Conservation (phyloP, 139 green algal species). For the Chlorella sp. region DNA sequence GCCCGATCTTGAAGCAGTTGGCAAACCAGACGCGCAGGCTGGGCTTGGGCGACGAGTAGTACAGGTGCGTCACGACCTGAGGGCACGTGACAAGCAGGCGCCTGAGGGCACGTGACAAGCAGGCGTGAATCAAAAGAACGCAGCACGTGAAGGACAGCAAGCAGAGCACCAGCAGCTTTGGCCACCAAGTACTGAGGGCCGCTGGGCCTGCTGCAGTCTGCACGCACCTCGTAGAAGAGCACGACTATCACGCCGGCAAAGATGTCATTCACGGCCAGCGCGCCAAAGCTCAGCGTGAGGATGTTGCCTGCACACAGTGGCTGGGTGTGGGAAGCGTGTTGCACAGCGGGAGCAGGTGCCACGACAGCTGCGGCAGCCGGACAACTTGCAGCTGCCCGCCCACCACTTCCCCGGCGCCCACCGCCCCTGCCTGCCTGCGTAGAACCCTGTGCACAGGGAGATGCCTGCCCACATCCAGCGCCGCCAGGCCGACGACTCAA, state of each 20-base stretch:
- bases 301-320: constrained; percentile 60
- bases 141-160: no score
- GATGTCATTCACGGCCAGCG: constrained; percentile 75
- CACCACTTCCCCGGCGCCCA: no score
- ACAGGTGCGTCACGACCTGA: no score
- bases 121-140: no score
- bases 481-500: not conserved
- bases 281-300: constrained; percentile 69
- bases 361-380: no score
- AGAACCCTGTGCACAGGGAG: constrained; percentile 13
- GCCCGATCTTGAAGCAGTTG: constrained; percentile 74
- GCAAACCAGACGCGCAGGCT: no score
- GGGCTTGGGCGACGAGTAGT: no score
- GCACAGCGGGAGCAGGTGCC: not conserved
- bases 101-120: no score
- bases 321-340: not conserved
- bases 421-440: not conserved
- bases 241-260: constrained; percentile 67
- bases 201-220: not conserved
- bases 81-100: no score
- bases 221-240: constrained; percentile 62
- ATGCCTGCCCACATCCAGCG: constrained; percentile 19
- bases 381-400: no score
- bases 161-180: no score
- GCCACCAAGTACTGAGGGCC: no score